A percentile compares a stretch with the other conserved stretches of the same genome.
These are phyloP conservation scores for Globisporangium parvum DNA, from an alignment of 352 stramenopile species.

Conservation along the genomic window DNA sequence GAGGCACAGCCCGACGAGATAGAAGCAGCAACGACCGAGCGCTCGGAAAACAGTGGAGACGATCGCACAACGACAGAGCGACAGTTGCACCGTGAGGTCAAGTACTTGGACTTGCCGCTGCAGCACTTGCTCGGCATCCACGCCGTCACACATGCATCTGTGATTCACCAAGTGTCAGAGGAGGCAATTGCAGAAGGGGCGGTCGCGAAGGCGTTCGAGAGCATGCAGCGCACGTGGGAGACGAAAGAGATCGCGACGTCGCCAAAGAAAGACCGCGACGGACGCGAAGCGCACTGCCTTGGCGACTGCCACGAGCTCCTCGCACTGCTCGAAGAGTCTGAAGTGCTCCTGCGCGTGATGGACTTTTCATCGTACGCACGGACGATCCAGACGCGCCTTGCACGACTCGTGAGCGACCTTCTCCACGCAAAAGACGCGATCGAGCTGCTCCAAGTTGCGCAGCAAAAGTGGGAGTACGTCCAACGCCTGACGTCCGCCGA, in stretches of 20 bases:
- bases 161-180: conserved; percentile 60
- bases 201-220: conserved; percentile 52
- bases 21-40: not conserved
- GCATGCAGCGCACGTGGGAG: conserved; percentile 52
- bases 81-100: not conserved
- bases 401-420: conserved; percentile 42
- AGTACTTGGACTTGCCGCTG: conserved; percentile 34
- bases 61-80: not conserved
- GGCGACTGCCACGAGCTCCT: conserved; percentile 53
- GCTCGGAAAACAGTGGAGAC: not conserved
- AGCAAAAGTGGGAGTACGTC: conserved; percentile 64
- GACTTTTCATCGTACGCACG: conserved; percentile 63
- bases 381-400: conserved; percentile 39
- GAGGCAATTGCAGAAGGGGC: conserved; percentile 65
- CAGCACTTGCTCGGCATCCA: conserved; percentile 45
- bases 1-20: not conserved
- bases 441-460: conserved; percentile 46
- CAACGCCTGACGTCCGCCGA: conserved; percentile 56
- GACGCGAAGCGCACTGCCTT: conserved; percentile 43
- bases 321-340: conserved; percentile 58
- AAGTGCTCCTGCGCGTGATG: conserved; percentile 68
- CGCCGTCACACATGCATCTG: conserved; percentile 26
- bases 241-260: conserved; percentile 41
- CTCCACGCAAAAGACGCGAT: conserved; percentile 40
- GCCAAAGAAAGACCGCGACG: conserved; percentile 50